These are phyloP conservation scores for thale cress (Arabidopsis thaliana) DNA, from an alignment of 345 rosid species.

Conservation along the genomic window DNA sequence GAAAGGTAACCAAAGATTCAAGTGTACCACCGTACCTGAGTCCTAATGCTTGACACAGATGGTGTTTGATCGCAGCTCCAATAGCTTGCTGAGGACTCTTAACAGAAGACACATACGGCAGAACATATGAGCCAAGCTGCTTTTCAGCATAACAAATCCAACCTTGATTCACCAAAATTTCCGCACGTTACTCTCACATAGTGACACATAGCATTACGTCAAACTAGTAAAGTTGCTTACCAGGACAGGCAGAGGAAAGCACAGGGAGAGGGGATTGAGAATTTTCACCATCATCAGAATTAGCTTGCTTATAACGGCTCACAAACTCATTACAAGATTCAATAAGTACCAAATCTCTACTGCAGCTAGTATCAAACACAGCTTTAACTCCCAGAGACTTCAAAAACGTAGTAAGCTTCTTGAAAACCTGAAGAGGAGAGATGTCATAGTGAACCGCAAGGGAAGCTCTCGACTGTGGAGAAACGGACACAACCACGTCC, in stretches of 20 bases:
- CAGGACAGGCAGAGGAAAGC: constrained; percentile 96
- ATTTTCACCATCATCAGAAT: constrained; percentile 47
- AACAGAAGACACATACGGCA: constrained; percentile 85
- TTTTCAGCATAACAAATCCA: constrained; percentile 99
- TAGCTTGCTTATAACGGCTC: constrained; percentile 61
- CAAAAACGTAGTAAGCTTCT: constrained; percentile 78
- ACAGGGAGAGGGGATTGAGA: constrained; percentile 62
- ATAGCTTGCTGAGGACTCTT: constrained; percentile 97
- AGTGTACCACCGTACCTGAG: constrained; percentile 59
- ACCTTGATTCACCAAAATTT: constrained; percentile 53
- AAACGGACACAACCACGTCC: constrained; percentile 68
- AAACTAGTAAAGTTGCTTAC: constrained; percentile 45
- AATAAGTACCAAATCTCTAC: constrained; percentile 76
- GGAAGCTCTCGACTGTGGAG: constrained; percentile 92
- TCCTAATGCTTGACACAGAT: constrained; percentile 65
- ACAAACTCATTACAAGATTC: constrained; percentile 93
- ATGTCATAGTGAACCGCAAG: constrained; percentile 75
- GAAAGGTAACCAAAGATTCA: neutral
- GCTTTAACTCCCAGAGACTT: constrained; percentile 90
- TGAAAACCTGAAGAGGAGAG: constrained; percentile 74
- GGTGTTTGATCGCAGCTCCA: constrained; percentile 81
- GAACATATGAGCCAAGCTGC: constrained; percentile 79
- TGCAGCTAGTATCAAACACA: constrained; percentile 81
- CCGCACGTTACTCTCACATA: constrained; percentile 11
- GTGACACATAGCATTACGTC: constrained; percentile 3